Conservation (phyloP, 164 flowering plant genomes). For the Berberis vulgaris region DNA sequence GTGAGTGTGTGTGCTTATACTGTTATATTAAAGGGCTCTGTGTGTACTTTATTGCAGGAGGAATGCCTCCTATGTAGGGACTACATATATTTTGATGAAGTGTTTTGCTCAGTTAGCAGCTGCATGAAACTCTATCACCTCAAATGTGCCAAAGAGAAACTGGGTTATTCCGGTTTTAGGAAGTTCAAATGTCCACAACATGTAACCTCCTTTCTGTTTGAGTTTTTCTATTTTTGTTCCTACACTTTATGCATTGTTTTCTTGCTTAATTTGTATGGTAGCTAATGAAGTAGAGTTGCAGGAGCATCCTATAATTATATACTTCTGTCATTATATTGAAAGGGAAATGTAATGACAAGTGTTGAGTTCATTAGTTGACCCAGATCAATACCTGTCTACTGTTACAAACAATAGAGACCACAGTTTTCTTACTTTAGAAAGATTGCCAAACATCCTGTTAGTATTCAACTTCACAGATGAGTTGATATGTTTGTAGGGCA, state of each 20-base stretch:
- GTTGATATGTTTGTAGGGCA: too few species aligned
- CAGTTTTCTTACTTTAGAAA: too few species aligned
- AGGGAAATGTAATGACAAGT: too few species aligned
- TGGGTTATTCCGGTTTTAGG: conserved; percentile 25
- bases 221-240: not conserved
- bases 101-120: conserved; percentile 53
- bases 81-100: conserved; percentile 40
- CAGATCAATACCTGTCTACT: too few species aligned
- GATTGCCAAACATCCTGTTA: too few species aligned
- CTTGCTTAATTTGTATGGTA: not conserved
- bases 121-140: conserved; percentile 56
- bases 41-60: conserved; percentile 33
- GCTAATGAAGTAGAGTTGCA: not conserved
- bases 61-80: conserved; percentile 57
- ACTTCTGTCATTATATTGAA: too few species aligned
- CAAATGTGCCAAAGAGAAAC: conserved; percentile 41
- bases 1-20: not conserved
- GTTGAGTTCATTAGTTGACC: too few species aligned
- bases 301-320: too few species aligned
- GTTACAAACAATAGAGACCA: too few species aligned
- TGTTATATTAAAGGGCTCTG: not conserved
- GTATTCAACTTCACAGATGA: too few species aligned
- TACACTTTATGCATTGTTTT: not conserved
- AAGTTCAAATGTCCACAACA: conserved; percentile 90
- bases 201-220: conserved; percentile 32